phyloP scores from a whole-genome alignment of 169 alveolate species.

The Plasmodium ovale region DNA sequence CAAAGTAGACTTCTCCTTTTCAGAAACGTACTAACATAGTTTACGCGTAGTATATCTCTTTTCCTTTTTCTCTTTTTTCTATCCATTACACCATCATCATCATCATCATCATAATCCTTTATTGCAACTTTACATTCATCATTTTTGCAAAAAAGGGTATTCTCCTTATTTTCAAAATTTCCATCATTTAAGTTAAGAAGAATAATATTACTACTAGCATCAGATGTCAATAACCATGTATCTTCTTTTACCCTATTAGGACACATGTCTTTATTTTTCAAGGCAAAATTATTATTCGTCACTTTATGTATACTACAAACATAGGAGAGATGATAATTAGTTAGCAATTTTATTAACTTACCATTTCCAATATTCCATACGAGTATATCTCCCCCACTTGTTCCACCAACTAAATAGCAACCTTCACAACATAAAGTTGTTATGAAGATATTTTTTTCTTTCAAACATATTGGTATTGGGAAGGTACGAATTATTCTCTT shows the following conservation, averaged over 20 bases:
- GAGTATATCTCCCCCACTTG: conserved; percentile 50
- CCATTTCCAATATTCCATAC: conserved; percentile 41
- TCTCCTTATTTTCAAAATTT: conserved; percentile 6
- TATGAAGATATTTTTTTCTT: conserved; percentile 18
- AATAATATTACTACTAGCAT: conserved; percentile 35
- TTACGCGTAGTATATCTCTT: neutral
- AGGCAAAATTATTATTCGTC: conserved; percentile 17
- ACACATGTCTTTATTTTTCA: neutral
- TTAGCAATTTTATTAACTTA: conserved; percentile 22
- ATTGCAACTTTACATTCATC: conserved; percentile 50
- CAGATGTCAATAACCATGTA: conserved; percentile 41
- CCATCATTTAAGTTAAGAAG: conserved; percentile 28
- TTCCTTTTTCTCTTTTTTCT: neutral
- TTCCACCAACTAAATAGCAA: conserved; percentile 40
- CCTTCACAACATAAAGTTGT: conserved; percentile 32
- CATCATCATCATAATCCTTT: conserved; percentile 22
- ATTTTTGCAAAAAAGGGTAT: conserved; percentile 56
- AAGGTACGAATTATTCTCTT: conserved; percentile 23
- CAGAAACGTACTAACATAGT: conserved; percentile 16
- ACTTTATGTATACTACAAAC: conserved; percentile 67
- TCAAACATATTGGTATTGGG: neutral
- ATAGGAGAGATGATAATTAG: conserved; percentile 54
- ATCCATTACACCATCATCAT: neutral
- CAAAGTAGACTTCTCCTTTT: neutral
- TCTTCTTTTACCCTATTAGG: neutral